Conservation (phyloP, 2,329 filamentous ascomycete genomes). For the Botrytis byssoidea region DNA sequence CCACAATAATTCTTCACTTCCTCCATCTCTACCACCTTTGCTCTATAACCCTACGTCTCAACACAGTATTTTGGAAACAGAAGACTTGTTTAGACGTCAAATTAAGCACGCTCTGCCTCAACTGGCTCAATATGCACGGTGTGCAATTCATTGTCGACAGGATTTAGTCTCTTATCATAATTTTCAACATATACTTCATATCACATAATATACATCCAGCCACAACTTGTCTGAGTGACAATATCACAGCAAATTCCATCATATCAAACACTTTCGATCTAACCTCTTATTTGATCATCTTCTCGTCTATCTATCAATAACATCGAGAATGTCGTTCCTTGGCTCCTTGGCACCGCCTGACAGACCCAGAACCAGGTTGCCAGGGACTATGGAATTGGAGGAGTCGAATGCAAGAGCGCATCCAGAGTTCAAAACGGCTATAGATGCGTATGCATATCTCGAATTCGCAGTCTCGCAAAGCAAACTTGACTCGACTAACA, state of each 20-base stretch:
- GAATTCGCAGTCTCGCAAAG: neutral
- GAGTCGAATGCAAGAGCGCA: neutral
- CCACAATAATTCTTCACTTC: neutral
- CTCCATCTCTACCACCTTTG: neutral
- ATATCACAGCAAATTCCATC: neutral
- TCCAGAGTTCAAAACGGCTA: neutral
- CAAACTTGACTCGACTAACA: neutral
- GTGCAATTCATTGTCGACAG: neutral
- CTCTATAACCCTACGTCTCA: neutral
- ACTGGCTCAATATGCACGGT: too few relatives aligned
- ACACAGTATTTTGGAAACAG: neutral
- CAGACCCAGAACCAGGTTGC: neutral
- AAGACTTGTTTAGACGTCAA: neutral
- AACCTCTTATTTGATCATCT: neutral
- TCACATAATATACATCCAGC: neutral
- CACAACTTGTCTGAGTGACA: neutral
- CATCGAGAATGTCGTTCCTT: neutral
- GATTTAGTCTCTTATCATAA: neutral
- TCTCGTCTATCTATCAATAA: neutral
- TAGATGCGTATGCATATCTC: neutral
- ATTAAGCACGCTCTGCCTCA: neutral
- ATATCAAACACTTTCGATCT: neutral
- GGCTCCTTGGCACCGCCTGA: neutral
- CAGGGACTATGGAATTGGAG: too few relatives aligned
- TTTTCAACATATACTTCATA: neutral